These are phyloP conservation scores for Cicer chorassanicum DNA, from an alignment of 306 rosid species.

Conservation along the genomic window DNA sequence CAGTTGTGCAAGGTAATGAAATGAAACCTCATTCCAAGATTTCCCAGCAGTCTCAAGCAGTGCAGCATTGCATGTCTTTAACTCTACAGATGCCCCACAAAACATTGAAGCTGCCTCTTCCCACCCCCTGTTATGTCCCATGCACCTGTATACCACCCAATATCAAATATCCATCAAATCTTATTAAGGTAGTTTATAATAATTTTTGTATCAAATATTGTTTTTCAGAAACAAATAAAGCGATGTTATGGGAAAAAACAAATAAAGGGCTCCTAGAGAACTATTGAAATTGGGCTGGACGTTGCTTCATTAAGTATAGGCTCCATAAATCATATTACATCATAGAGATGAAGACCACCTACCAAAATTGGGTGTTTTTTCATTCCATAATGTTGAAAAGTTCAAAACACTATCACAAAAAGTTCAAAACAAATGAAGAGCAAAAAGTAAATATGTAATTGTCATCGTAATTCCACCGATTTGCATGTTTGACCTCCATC, in stretches of 20 bases:
- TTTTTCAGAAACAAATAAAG: constrained; percentile 11
- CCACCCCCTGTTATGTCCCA: constrained; percentile 99
- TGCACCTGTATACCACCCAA: constrained; percentile 73
- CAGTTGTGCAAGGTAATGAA: constrained; percentile 37
- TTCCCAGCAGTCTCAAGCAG: constrained; percentile 86
- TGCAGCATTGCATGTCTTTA: constrained; percentile 93
- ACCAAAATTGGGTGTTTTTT: not conserved
- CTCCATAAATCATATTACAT: constrained; percentile 29
- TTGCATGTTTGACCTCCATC: constrained; percentile 27
- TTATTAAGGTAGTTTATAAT: constrained; percentile 11
- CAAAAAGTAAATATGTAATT: constrained; percentile 24
- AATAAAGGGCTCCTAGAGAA: not conserved
- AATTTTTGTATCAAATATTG: not conserved
- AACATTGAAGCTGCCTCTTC: constrained; percentile 98
- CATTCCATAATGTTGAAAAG: constrained; percentile 3
- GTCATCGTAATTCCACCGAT: not conserved
- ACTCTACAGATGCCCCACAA: constrained; percentile 80
- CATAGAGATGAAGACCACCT: constrained; percentile 27
- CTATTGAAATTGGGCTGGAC: constrained; percentile 21
- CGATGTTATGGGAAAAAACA: constrained; percentile 3
- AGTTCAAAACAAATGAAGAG: constrained; percentile 18
- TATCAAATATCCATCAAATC: constrained; percentile 35
- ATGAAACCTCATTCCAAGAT: constrained; percentile 89
- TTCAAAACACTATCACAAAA: constrained; percentile 21
- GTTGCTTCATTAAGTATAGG: constrained; percentile 16